Conservation (phyloP, 257 asterid genomes). For the Solanum sejunctum region DNA sequence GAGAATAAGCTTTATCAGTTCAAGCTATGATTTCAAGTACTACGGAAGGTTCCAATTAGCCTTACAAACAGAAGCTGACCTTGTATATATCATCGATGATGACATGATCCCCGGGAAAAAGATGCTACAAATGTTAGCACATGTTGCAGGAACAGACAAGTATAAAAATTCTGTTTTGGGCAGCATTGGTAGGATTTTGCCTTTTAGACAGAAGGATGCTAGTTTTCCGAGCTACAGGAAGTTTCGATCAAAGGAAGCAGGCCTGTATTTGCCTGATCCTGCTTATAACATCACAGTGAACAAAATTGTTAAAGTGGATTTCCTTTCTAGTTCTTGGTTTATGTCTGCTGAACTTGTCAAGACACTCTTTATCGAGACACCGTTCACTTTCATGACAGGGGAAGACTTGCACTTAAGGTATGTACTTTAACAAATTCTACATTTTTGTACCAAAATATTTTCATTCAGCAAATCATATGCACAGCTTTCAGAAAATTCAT, state of each 20-base stretch:
- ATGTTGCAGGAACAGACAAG: conserved; percentile 84
- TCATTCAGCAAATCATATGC: neutral
- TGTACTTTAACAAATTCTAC: neutral
- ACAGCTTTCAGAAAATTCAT: neutral
- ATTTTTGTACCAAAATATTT: neutral
- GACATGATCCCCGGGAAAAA: conserved; percentile 90
- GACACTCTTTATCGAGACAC: conserved; percentile 82
- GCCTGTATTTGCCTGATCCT: conserved; percentile 89
- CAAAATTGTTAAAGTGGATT: conserved; percentile 76
- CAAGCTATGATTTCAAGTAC: conserved; percentile 85
- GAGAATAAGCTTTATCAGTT: conserved; percentile 62
- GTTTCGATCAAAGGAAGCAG: conserved; percentile 86
- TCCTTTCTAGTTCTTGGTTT: conserved; percentile 93
- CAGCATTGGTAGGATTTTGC: conserved; percentile 87
- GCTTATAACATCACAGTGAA: conserved; percentile 73
- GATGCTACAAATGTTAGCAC: conserved; percentile 75
- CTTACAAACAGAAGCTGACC: conserved; percentile 73
- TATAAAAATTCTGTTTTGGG: conserved; percentile 78
- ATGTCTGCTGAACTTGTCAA: conserved; percentile 77
- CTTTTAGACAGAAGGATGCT: conserved; percentile 67
- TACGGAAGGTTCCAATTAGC: conserved; percentile 96
- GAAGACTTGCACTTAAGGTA: conserved; percentile 96
- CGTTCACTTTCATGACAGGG: conserved; percentile 88
- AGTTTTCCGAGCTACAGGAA: conserved; percentile 87
- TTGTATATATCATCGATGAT: conserved; percentile 74